Evolutionary conservation across 2,329 filamentous ascomycete genomes (phyloP), one percentile per base, ranked within the genome.

Genomic region (Coniochaeta pulveracea): DNA sequence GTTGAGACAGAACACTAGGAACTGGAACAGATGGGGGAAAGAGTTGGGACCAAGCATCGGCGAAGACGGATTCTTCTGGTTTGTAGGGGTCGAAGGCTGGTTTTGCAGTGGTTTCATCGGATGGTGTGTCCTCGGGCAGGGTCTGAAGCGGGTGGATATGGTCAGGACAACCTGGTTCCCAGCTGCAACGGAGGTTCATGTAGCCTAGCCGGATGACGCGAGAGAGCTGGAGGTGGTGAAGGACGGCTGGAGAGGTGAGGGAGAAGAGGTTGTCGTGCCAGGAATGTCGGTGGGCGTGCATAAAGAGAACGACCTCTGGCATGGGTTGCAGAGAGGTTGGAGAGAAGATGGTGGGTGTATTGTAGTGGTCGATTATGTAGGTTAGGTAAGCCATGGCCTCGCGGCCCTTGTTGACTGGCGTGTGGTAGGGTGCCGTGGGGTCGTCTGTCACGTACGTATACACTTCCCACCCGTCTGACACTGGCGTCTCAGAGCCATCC

Each of bases 321-420:
- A 28, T n/a, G 22, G n/a, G n/a, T n/a, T 23, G 21, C 21, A 23
- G 21, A n/a, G n/a, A n/a, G n/a, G n/a, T n/a, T n/a, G n/a, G n/a
- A n/a, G n/a, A n/a, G n/a, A n/a, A n/a, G 21, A n/a, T n/a, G 21
- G 21, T 8, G 21, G 21, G 21, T 10, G 6, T 15, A 16, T 10
- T 4, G 26, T 28, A 28, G 26, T 28, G n/a, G 5, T 28, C n/a
- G 26, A 28, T 28, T 5, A 28, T 4, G 26, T 28, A 28, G 12
- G 26, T 28, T 10, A 28, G 16, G 26, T 15, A 28, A 10, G 16
- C 26, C 26, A 28, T 28, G 10, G 26, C 26, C 15, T 28, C 26
- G 12, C 26, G 26, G 4, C 26, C 26, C n/a, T 28, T 28, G 26
- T 28, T 28, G 5, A 28, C 5, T n/a, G 26, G 26, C 12, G 16